Percentiles rank a stretch among this genome's conserved stretches.
Evolutionary conservation across 805 yeast genomes (phyloP).

Genomic region (Kodamaea jinghongensis): DNA sequence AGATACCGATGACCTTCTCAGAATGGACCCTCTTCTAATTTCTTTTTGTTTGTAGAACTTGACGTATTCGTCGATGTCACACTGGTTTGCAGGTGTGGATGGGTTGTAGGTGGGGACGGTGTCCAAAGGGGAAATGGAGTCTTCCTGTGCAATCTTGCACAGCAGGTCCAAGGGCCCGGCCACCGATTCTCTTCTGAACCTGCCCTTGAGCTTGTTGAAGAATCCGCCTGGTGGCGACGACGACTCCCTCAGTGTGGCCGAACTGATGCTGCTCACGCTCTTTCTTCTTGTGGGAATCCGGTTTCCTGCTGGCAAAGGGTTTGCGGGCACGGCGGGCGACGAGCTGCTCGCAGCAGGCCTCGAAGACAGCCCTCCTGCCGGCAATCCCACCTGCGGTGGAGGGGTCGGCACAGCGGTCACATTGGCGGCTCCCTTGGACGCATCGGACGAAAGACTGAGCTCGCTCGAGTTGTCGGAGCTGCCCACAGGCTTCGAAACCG

Average conservation of each 20-base stretch:
- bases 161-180: constrained; percentile 7
- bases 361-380: not conserved
- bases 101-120: not conserved
- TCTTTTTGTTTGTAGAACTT: constrained; percentile 30
- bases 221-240: constrained; percentile 20
- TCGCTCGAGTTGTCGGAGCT: too few species aligned
- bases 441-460: too few species aligned
- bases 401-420: not conserved
- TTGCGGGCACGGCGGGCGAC: too few species aligned
- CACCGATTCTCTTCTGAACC: constrained; percentile 18
- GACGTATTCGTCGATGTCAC: constrained; percentile 36
- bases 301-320: not conserved
- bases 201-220: constrained; percentile 37
- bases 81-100: constrained; percentile 19
- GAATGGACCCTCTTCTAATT: constrained; percentile 15
- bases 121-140: not conserved
- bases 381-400: not conserved
- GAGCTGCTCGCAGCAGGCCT: not conserved
- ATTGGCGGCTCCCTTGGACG: not conserved
- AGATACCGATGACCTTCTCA: constrained; percentile 11
- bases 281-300: constrained; percentile 18
- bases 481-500: constrained; percentile 1
- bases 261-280: constrained; percentile 10
- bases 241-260: constrained; percentile 3
- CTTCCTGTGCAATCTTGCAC: not conserved